Conservation (phyloP, 306 rosid genomes). For the Gleditsia sinensis region DNA sequence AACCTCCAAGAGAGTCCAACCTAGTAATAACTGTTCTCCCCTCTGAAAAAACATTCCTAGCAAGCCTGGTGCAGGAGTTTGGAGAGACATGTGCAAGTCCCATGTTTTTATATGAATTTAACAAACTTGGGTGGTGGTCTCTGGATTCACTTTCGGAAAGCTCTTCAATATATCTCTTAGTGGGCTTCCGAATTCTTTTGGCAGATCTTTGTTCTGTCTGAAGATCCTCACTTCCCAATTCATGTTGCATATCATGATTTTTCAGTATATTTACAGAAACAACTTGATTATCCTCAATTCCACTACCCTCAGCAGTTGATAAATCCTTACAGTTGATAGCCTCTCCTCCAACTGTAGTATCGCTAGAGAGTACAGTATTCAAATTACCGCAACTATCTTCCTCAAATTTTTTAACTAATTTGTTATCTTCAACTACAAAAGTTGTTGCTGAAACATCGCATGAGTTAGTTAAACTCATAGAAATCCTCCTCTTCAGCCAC, state of each 20-base stretch:
- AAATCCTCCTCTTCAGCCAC: slow-evolving; percentile 92
- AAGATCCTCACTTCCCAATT: slow-evolving; percentile 53
- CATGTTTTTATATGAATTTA: slow-evolving; percentile 41
- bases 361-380: slow-evolving; percentile 37
- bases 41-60: slow-evolving; percentile 54
- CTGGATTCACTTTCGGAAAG: slow-evolving; percentile 74
- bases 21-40: slow-evolving; percentile 66
- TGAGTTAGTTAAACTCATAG: slow-evolving; percentile 87
- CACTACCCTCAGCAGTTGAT: slow-evolving; percentile 43
- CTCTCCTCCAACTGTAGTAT: slow-evolving; percentile 35
- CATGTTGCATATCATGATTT: slow-evolving; percentile 45
- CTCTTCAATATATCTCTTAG: slow-evolving; percentile 93
- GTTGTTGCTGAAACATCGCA: slow-evolving; percentile 73
- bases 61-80: slow-evolving; percentile 42
- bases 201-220: slow-evolving; percentile 58
- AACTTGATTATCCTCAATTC: slow-evolving; percentile 49
- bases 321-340: slow-evolving; percentile 44
- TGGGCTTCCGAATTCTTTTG: slow-evolving; percentile 89
- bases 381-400: slow-evolving; percentile 50
- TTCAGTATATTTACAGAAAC: slow-evolving; percentile 46
- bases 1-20: slow-evolving; percentile 77
- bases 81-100: slow-evolving; percentile 47
- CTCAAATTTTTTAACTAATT: slow-evolving; percentile 49
- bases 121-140: slow-evolving; percentile 53
- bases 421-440: slow-evolving; percentile 64